Base-by-base conservation (phyloP, 2,329 filamentous ascomycete genomes). In the Ascochyta lentis region DNA sequence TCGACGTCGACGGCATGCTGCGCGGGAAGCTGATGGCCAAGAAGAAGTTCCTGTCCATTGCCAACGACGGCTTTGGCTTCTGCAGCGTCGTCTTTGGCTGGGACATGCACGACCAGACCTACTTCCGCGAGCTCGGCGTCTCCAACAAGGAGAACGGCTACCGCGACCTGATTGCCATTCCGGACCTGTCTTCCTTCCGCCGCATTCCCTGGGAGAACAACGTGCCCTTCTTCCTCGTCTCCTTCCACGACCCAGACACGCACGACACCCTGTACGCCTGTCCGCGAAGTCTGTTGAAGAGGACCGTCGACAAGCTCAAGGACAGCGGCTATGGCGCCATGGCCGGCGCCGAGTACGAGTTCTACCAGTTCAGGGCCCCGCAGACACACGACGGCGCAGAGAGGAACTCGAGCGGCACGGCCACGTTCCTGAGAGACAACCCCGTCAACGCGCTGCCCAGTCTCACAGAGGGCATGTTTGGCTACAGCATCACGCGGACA, bases 81-180 rank as follows among this genome's bases (percentile, higher is more conserved):
- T 96, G 93, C 81, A 95, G 90, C 19, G 92, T 96, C 64, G 87
- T 96, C 63, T 96, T 96, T 69, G 92, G 93, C 73, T 96, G 93
- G 93, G 92, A 97, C 77, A 96, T 96, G 91, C 92, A 97, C 77
- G 93, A 97, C 71, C 83, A 87, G 79, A 96, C 91, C 10, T 97
- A 96, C 76, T 88, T 91, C 74, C 86, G 84, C 66, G 92, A 96
- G 78, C 84, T 96, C 61, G 85, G 85, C 69, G 89, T 96, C 75
- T 95, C 91, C 78, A 96, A 96, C 78, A 90, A 90, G 65, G 88
- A 91, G 69, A 96, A 96, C 73, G 92, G 92, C 39, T 96, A 96
- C 77, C 85, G 89, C 62, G 93, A 96, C 75, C 79, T 96, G 39
- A 83, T 96, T 46, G 92, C 93, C 13, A 80, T 94, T 34, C 88